A percentile compares a stretch with the other conserved stretches of the same genome.
These are phyloP conservation scores for Pichia thaimueangensis DNA, from an alignment of 805 yeast species.

Conservation along the genomic window DNA sequence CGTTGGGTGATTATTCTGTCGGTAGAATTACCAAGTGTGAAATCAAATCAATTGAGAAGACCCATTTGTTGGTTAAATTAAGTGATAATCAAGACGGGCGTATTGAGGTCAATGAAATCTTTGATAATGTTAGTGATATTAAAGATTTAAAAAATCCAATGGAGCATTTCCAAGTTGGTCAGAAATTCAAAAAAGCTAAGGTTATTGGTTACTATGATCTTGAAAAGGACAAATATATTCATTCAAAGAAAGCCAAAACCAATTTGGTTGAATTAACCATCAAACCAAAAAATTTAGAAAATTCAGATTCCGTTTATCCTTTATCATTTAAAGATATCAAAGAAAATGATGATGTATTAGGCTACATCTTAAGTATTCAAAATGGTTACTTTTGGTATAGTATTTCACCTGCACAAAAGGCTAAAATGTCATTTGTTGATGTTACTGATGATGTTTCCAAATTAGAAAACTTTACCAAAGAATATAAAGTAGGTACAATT, in stretches of 20 bases:
- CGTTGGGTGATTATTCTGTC: constrained; percentile 44
- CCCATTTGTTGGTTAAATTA: constrained; percentile 67
- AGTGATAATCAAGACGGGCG: constrained; percentile 79
- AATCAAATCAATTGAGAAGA: constrained; percentile 52
- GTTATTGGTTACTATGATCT: constrained; percentile 75
- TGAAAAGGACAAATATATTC: constrained; percentile 56
- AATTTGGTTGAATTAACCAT: constrained; percentile 56
- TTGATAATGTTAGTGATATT: constrained; percentile 47
- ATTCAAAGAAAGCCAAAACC: constrained; percentile 50
- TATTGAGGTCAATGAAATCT: constrained; percentile 67
- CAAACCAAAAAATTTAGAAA: constrained; percentile 12
- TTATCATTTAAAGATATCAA: constrained; percentile 33
- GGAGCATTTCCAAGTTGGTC: constrained; percentile 50
- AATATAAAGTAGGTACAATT: constrained; percentile 69
- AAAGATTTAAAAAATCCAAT: constrained; percentile 54
- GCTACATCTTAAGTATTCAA: constrained; percentile 59
- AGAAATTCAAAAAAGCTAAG: constrained; percentile 47
- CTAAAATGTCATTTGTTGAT: constrained; percentile 60
- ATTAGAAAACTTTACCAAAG: constrained; percentile 44
- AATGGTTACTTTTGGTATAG: constrained; percentile 62
- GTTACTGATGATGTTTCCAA: constrained; percentile 47
- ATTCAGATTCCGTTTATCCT: constrained; percentile 37
- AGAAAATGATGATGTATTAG: constrained; percentile 46
- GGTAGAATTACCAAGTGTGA: constrained; percentile 59
- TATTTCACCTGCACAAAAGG: constrained; percentile 61